Conservation (phyloP, 139 green algal species). For the Desmodesmus armatus region DNA sequence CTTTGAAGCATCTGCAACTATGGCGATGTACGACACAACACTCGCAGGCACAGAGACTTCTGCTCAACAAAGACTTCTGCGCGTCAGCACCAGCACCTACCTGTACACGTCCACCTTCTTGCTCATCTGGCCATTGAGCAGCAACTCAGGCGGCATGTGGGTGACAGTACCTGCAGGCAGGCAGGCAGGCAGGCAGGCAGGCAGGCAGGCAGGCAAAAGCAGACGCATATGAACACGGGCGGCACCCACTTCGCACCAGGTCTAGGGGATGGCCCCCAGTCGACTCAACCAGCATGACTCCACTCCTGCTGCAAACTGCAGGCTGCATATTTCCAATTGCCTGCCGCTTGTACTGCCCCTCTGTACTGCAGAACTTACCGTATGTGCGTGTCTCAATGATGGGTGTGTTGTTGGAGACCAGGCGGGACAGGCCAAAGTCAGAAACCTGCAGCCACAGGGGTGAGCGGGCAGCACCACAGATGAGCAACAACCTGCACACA, state of each 20-base stretch:
- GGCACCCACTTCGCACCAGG: too few relatives aligned
- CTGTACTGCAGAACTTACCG: conserved; percentile 55
- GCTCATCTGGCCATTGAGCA: conserved; percentile 60
- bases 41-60: too few relatives aligned
- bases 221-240: too few relatives aligned
- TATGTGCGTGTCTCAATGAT: conserved; percentile 58
- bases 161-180: conserved; percentile 12
- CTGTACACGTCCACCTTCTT: conserved; percentile 54
- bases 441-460: conserved; percentile 60
- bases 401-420: conserved; percentile 54
- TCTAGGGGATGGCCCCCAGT: too few relatives aligned
- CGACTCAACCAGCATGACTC: too few relatives aligned
- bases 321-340: too few relatives aligned
- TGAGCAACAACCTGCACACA: neutral
- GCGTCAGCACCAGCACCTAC: too few relatives aligned
- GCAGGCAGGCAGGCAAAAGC: neutral
- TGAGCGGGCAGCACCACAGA: neutral
- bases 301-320: too few relatives aligned
- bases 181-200: neutral
- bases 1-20: too few relatives aligned
- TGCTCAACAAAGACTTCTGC: too few relatives aligned
- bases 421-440: conserved; percentile 79
- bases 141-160: conserved; percentile 81
- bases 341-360: too few relatives aligned
- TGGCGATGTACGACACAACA: too few relatives aligned